Percentiles rank a stretch among this genome's conserved stretches.
Conservation (phyloP, 805 yeast species). For the Hanseniaspora clermontiae region DNA sequence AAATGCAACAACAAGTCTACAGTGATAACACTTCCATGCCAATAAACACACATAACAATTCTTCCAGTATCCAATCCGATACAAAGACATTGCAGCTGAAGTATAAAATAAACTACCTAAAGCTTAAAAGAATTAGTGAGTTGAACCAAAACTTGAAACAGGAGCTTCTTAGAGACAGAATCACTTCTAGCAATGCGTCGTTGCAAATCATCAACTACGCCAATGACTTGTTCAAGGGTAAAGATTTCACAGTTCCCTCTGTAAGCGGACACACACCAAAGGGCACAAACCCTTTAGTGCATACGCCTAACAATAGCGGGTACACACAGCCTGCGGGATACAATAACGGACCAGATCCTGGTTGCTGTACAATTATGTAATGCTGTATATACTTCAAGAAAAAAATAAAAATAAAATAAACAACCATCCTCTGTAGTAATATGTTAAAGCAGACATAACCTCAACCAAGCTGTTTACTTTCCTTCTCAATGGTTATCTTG, state of each 20-base stretch:
- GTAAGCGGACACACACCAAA: constrained; percentile 31
- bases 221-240: constrained; percentile 19
- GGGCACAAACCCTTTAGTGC: constrained; percentile 29
- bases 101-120: constrained; percentile 39
- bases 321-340: background rate
- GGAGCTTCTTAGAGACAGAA: constrained; percentile 42
- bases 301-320: constrained; percentile 18
- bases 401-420: no score
- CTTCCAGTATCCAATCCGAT: background rate
- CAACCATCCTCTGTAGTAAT: no score
- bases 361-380: constrained; percentile 31
- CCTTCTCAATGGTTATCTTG: constrained; percentile 35
- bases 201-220: constrained; percentile 32
- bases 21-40: background rate
- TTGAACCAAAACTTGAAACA: constrained; percentile 42
- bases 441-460: background rate
- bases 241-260: constrained; percentile 31
- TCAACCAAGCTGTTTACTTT: constrained; percentile 35
- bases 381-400: background rate
- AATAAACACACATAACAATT: background rate
- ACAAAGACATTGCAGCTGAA: constrained; percentile 18
- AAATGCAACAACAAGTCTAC: background rate
- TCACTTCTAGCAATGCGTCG: constrained; percentile 53
- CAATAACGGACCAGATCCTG: constrained; percentile 14
- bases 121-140: constrained; percentile 48